Evolutionary conservation across 768 basidiomycete species (phyloP).

Genomic region (Amanita molliuscula): DNA sequence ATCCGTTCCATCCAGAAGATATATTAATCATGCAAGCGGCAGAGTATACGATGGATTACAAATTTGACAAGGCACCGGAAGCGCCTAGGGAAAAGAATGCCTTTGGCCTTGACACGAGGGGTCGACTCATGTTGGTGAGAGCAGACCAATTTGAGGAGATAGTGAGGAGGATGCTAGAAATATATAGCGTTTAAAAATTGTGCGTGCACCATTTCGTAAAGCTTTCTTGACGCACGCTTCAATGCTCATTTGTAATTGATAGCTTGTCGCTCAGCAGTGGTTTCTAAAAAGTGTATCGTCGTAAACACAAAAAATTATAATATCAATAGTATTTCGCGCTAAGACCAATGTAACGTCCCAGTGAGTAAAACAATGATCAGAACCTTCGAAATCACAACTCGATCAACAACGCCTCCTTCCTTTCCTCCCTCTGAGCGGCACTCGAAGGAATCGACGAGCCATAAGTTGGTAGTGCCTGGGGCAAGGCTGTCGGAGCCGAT

Average conservation of each 20-base stretch:
- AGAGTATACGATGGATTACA: slow-evolving; percentile 33
- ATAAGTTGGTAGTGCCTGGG: slow-evolving; percentile 37
- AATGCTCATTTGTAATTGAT: no score
- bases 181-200: slow-evolving; percentile 14
- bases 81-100: slow-evolving; percentile 51
- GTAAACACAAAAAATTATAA: no score
- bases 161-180: slow-evolving; percentile 25
- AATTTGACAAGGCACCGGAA: slow-evolving; percentile 37
- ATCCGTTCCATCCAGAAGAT: slow-evolving; percentile 84
- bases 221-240: not conserved
- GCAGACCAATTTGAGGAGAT: slow-evolving; percentile 29
- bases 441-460: slow-evolving; percentile 35
- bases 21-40: slow-evolving; percentile 61
- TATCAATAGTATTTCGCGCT: not conserved
- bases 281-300: no score
- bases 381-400: slow-evolving; percentile 25
- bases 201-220: not conserved
- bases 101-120: slow-evolving; percentile 64
- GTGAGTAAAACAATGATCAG: not conserved
- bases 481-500: slow-evolving; percentile 51
- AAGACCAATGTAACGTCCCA: not conserved
- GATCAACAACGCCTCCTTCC: slow-evolving; percentile 53
- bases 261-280: no score
- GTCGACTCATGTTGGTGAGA: slow-evolving; percentile 55
- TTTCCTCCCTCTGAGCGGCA: slow-evolving; percentile 48